Evolutionary conservation across 257 asterid genomes (phyloP).

Genomic region (Petunia axillaris): DNA sequence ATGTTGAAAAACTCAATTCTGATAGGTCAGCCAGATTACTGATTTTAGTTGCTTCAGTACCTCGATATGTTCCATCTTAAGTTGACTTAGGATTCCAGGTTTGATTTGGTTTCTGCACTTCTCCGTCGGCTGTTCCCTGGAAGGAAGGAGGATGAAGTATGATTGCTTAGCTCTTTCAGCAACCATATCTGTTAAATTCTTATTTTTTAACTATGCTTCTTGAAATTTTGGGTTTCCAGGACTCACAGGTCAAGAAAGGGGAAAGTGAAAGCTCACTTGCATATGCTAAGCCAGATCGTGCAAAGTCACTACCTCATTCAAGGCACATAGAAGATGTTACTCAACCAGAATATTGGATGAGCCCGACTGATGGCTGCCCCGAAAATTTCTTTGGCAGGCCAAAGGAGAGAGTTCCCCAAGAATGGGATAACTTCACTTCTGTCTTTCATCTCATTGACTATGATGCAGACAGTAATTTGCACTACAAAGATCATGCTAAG

Average conservation of each 20-base stretch:
- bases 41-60: slow-evolving; percentile 30
- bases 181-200: slow-evolving; percentile 4
- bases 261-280: slow-evolving; percentile 37
- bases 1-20: slow-evolving; percentile 41
- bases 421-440: slow-evolving; percentile 39
- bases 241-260: slow-evolving; percentile 35
- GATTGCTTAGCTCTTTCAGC: slow-evolving; percentile 33
- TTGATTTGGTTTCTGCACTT: slow-evolving; percentile 62
- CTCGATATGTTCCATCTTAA: slow-evolving; percentile 25
- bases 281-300: slow-evolving; percentile 34
- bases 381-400: slow-evolving; percentile 36
- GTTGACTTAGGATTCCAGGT: slow-evolving; percentile 52
- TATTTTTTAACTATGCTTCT: slow-evolving; percentile 9
- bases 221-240: slow-evolving; percentile 37
- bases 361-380: slow-evolving; percentile 38
- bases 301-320: slow-evolving; percentile 41
- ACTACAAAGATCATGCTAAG: slow-evolving; percentile 33
- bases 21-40: slow-evolving; percentile 51
- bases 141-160: slow-evolving; percentile 47
- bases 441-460: slow-evolving; percentile 32
- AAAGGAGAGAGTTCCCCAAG: slow-evolving; percentile 37
- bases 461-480: slow-evolving; percentile 34
- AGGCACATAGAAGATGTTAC: slow-evolving; percentile 35
- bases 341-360: slow-evolving; percentile 20
- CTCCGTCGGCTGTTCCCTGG: slow-evolving; percentile 55